Evolutionary conservation across 2,329 filamentous ascomycete species (phyloP), one percentile per base, ranked within the genome.

Genomic region (Phaeophleospora eucalypticola): DNA sequence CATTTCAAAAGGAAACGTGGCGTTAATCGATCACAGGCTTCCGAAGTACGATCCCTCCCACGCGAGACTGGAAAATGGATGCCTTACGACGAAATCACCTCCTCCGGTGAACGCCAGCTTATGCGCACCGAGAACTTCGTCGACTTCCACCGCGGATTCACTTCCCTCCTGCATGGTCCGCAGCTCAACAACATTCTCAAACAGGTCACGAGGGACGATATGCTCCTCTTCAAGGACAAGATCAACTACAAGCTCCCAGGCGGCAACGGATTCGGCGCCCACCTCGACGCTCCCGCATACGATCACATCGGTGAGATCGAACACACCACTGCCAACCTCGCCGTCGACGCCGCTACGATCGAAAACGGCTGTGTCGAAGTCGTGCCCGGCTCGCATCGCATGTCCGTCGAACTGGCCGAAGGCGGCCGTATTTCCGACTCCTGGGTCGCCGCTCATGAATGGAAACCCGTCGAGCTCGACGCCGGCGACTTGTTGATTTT

Each of bases 151-250:
- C 3, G 41, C 2, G 64, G 63, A 7, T 68, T 71, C 52, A 55
- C 67, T 19, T 55, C 57, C 16, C 60, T 70, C 35, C 62, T 71
- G 8, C 62, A 68, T 4, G 68, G 69, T 17, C 37, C 58, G 32
- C 59, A 61, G 15, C 54, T 68, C 1, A 43, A 52, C 1, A 58
- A 54, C 18, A 49, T 68, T 14, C 58, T 71, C 2, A 43, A 58
- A 17, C 65, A 68, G 42, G 42, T 71, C 14, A 65, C 66, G 1
- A 53, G 63, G 1, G 66, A 69, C 41, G 61, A 67, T 4, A 70
- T 72, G 67, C 46, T 69, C 15, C 59, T 71, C 1, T 71, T 72
- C 59, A 71, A 71, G 36, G 68, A 71, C 46, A 71, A 71, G 54
- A 71, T 71, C 43, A 71, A 71, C 49, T 71, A 71, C 53, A 70